Conservation (phyloP, 768 basidiomycete species). For the Mycena epipterygia region DNA sequence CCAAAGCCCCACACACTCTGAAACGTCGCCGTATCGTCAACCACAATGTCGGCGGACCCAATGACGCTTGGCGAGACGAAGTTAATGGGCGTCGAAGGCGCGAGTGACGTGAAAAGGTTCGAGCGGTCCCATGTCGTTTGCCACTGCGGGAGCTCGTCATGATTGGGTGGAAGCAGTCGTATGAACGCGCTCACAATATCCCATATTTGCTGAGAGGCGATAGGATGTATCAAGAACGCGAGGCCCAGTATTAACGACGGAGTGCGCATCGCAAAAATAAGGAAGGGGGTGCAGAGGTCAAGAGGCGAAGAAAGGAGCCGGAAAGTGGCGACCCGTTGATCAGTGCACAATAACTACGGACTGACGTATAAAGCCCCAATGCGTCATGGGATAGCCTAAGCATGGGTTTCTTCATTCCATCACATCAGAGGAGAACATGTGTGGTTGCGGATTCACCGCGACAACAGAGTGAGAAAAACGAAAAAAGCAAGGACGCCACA, state of each 20-base stretch:
- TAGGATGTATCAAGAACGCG: conserved; percentile 37
- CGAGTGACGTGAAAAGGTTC: conserved; percentile 64
- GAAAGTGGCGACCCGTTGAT: not conserved
- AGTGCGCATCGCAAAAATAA: conserved; percentile 28
- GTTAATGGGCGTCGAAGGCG: conserved; percentile 64
- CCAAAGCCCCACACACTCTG: conserved; percentile 80
- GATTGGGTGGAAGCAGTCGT: conserved; percentile 1
- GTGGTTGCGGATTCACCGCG: not conserved
- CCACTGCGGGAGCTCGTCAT: conserved; percentile 55
- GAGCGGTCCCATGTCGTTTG: conserved; percentile 70
- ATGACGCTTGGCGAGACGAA: conserved; percentile 56
- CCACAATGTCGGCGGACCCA: conserved; percentile 72
- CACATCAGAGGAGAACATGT: conserved; percentile 28
- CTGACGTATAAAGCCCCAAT: conserved; percentile 16
- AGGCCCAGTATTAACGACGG: conserved; percentile 32
- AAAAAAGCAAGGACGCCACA: no score
- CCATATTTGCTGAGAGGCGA: conserved; percentile 65
- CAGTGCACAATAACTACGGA: no score
- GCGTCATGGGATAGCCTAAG: conserved; percentile 22
- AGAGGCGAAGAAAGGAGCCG: not conserved
- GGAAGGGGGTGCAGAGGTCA: not conserved
- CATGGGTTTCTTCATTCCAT: not conserved
- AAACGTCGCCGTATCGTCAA: conserved; percentile 67
- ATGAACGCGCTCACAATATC: conserved; percentile 57
- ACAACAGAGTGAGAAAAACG: no score